Evolutionary conservation across 306 rosid genomes (phyloP).

Genomic region (Prosopis cineraria): DNA sequence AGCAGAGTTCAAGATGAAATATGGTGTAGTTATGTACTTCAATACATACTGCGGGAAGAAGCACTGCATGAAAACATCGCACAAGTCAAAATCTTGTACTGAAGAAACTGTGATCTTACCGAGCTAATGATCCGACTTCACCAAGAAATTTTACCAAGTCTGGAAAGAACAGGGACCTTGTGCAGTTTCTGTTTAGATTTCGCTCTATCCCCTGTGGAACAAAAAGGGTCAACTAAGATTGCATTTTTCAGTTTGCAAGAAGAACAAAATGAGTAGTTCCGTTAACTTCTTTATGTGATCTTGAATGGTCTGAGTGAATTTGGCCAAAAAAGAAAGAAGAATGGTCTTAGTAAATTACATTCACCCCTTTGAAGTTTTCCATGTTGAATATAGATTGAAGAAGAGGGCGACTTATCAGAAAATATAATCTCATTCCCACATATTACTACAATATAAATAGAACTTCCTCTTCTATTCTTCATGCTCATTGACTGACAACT

Average conservation of each 20-base stretch:
- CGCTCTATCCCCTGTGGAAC: constrained; percentile 60
- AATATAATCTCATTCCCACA: no score
- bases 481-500: no score
- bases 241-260: constrained; percentile 26
- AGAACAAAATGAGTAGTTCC: constrained; percentile 10
- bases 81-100: constrained; percentile 31
- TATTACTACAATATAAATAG: no score
- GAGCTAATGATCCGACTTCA: constrained; percentile 26
- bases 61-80: constrained; percentile 56
- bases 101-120: not conserved
- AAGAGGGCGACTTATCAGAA: no score
- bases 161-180: constrained; percentile 45
- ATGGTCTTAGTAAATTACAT: no score
- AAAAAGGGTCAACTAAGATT: constrained; percentile 21
- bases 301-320: not conserved
- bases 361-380: no score
- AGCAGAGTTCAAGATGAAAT: constrained; percentile 75
- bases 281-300: constrained; percentile 4
- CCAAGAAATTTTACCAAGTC: constrained; percentile 57
- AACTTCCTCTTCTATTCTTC: no score
- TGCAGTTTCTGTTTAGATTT: constrained; percentile 68
- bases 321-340: no score
- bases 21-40: constrained; percentile 60
- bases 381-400: no score
- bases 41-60: constrained; percentile 73